Conservation (phyloP, 2,329 filamentous ascomycete species). For the Dactylellina haptotyla region DNA sequence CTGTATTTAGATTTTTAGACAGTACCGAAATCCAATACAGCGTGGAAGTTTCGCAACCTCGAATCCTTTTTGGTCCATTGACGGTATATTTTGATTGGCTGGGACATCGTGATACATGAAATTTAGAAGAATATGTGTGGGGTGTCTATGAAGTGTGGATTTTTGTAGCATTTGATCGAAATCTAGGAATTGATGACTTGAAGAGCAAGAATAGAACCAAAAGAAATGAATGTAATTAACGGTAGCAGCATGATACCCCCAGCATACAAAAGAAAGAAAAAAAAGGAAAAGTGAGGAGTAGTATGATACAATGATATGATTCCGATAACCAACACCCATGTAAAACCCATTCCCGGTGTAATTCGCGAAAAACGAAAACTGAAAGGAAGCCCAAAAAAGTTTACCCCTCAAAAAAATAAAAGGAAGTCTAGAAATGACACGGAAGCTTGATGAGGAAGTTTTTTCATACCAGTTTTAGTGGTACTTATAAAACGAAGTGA, state of each 20-base stretch:
- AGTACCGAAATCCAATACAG: constrained; percentile 51
- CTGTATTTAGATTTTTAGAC: constrained; percentile 54
- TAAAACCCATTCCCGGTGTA: neutral
- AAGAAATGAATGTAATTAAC: neutral
- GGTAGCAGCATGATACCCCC: constrained; percentile 1
- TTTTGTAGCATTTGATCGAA: neutral
- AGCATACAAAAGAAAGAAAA: neutral
- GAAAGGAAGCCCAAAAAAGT: neutral
- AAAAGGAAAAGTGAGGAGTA: neutral
- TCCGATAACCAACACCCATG: neutral
- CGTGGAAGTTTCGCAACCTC: constrained; percentile 24
- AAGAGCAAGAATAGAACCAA: neutral
- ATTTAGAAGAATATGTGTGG: no score
- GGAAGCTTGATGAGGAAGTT: no score
- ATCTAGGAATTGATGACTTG: neutral
- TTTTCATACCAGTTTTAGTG: neutral
- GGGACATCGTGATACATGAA: no score
- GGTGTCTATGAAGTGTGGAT: no score
- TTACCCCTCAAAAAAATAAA: neutral
- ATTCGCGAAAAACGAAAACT: neutral
- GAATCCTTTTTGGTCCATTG: neutral
- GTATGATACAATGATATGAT: constrained; percentile 16
- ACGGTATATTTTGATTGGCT: no score
- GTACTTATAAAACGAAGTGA: constrained; percentile 1
- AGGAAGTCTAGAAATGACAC: neutral